Percentiles rank a stretch among this genome's conserved stretches.
Evolutionary conservation across 2,329 filamentous ascomycete species (phyloP).

Genomic region (Thelonectria rubi): DNA sequence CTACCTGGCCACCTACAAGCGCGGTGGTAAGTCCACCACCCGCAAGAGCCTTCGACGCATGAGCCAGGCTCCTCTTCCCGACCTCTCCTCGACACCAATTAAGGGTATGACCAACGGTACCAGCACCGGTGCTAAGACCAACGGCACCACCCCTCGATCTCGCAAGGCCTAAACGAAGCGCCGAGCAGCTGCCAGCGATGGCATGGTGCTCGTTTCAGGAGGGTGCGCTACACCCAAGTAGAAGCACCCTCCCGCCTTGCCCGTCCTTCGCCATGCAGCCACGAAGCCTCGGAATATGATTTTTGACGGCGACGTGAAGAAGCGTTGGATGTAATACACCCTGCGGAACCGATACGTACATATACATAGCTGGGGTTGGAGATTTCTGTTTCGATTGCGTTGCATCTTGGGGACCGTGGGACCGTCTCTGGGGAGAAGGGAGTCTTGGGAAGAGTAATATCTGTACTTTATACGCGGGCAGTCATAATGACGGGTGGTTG

Average conservation of each 20-base stretch:
- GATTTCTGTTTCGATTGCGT: slow-evolving; percentile 34
- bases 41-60: slow-evolving; percentile 78
- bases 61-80: slow-evolving; percentile 75
- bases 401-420: slow-evolving; percentile 31
- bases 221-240: slow-evolving; percentile 7
- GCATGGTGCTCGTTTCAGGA: background rate
- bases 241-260: slow-evolving; percentile 2
- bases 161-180: slow-evolving; percentile 66
- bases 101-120: slow-evolving; percentile 59
- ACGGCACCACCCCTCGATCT: slow-evolving; percentile 70
- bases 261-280: slow-evolving; percentile 18
- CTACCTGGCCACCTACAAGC: slow-evolving; percentile 97
- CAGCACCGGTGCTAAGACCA: slow-evolving; percentile 64
- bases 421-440: slow-evolving; percentile 22
- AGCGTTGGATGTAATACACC: slow-evolving; percentile 34
- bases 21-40: slow-evolving; percentile 82
- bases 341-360: slow-evolving; percentile 36
- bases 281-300: slow-evolving; percentile 23
- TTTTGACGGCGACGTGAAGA: slow-evolving; percentile 22
- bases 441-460: slow-evolving; percentile 36
- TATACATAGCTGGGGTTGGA: slow-evolving; percentile 39
- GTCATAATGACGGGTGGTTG: slow-evolving; percentile 45
- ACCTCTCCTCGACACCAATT: slow-evolving; percentile 65
- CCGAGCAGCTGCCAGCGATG: background rate
- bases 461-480: slow-evolving; percentile 36